These are phyloP conservation scores for Leishmania gerbilli DNA, from an alignment of 208 protist genomes.

Conservation along the genomic window DNA sequence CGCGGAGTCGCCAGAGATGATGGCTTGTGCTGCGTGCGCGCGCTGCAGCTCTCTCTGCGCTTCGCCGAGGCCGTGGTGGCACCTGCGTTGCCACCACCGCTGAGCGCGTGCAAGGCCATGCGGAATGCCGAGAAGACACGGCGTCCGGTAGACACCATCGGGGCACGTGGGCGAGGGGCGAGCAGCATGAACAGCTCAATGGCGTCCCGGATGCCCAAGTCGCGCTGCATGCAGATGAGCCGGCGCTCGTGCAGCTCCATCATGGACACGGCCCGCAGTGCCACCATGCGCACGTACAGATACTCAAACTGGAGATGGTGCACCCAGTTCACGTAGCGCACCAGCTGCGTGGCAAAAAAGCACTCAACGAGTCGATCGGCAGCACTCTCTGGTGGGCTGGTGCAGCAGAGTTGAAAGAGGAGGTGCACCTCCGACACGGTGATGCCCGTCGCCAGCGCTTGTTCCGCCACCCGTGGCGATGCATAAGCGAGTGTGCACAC, in stretches of 20 bases:
- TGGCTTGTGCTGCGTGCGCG: neutral
- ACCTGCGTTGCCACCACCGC: neutral
- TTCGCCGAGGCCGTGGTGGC: neutral
- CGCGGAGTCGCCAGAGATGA: neutral
- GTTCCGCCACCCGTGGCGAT: neutral
- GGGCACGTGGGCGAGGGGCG: slow-evolving; percentile 14
- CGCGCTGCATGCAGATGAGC: slow-evolving; percentile 66
- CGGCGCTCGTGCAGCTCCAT: slow-evolving; percentile 53
- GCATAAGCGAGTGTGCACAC: neutral
- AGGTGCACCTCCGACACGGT: slow-evolving; percentile 13
- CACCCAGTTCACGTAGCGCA: slow-evolving; percentile 36
- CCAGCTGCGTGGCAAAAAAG: slow-evolving; percentile 33
- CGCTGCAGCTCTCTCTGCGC: neutral
- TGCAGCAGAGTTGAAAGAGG: slow-evolving; percentile 17
- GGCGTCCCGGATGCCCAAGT: slow-evolving; percentile 53
- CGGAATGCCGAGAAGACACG: slow-evolving; percentile 20
- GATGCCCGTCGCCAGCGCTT: neutral
- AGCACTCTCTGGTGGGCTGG: neutral
- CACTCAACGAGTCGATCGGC: slow-evolving; percentile 8
- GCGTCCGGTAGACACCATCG: slow-evolving; percentile 15
- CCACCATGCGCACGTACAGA: slow-evolving; percentile 56
- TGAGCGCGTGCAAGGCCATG: slow-evolving; percentile 26
- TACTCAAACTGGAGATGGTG: slow-evolving; percentile 53
- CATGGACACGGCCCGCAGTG: slow-evolving; percentile 36
- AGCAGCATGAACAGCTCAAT: slow-evolving; percentile 72